phyloP scores from a whole-genome alignment of 208 protist species.

The Trichomonas vaginalis region DNA sequence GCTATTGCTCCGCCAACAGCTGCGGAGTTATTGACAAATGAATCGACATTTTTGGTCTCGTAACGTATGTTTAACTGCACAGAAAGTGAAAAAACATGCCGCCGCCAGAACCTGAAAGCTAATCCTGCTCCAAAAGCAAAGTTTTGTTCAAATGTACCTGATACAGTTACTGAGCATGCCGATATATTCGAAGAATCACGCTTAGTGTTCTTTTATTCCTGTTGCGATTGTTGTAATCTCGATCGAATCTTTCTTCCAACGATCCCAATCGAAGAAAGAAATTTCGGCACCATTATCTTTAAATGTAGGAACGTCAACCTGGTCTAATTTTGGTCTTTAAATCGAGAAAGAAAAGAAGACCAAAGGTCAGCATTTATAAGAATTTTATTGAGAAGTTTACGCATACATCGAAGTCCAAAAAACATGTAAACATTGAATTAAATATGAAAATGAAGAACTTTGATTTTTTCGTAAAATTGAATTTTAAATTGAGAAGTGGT shows the following conservation, averaged over 20 bases:
- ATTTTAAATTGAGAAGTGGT: too few species aligned
- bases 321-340: not conserved
- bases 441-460: too few species aligned
- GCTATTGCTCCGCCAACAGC: not conserved
- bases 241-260: not conserved
- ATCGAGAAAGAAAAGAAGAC: not conserved
- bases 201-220: not conserved
- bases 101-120: not conserved
- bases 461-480: too few species aligned
- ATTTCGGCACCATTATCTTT: not conserved
- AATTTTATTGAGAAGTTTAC: too few species aligned
- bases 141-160: not conserved
- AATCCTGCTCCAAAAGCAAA: not conserved
- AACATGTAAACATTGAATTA: too few species aligned
- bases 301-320: not conserved
- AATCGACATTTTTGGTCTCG: not conserved
- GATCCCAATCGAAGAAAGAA: not conserved
- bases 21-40: not conserved
- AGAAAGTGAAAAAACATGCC: not conserved
- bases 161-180: not conserved
- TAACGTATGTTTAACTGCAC: not conserved
- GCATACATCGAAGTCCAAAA: too few species aligned
- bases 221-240: not conserved
- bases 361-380: too few species aligned
- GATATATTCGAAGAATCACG: not conserved